phyloP scores from a whole-genome alignment of 345 rosid species.

The Rhodomyrtus tomentosa region DNA sequence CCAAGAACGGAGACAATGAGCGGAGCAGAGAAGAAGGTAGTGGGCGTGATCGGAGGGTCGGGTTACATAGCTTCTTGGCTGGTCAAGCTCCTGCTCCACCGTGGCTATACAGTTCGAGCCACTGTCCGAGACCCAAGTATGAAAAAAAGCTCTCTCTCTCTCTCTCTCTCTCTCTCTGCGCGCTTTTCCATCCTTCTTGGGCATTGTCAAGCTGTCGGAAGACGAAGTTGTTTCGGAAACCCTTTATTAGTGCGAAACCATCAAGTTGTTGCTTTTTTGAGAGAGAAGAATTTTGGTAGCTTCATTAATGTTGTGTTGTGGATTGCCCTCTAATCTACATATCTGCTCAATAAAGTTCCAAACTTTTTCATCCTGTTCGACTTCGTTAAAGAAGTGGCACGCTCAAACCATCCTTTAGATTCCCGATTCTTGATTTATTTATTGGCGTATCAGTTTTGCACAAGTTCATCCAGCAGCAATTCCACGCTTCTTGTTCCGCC shows the following conservation, averaged over 20 bases:
- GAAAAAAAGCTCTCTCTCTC: no score
- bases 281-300: neutral
- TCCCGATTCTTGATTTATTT: neutral
- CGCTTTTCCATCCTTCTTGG: neutral
- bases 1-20: conserved; percentile 1
- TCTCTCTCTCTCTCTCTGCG: no score
- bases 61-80: conserved; percentile 47
- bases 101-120: conserved; percentile 37
- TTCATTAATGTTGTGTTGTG: neutral
- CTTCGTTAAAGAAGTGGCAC: neutral
- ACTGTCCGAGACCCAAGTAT: conserved; percentile 26
- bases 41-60: conserved; percentile 44
- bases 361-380: neutral
- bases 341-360: neutral
- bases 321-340: neutral
- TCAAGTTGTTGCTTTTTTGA: neutral
- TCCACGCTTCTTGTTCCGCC: neutral
- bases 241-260: neutral
- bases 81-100: conserved; percentile 34
- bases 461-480: neutral
- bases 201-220: neutral
- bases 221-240: neutral
- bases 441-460: neutral
- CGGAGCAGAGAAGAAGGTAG: conserved; percentile 7
- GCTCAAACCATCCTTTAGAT: neutral